These are phyloP conservation scores for Diplodia sapinea DNA, from an alignment of 2,329 filamentous ascomycete genomes.

Conservation along the genomic window DNA sequence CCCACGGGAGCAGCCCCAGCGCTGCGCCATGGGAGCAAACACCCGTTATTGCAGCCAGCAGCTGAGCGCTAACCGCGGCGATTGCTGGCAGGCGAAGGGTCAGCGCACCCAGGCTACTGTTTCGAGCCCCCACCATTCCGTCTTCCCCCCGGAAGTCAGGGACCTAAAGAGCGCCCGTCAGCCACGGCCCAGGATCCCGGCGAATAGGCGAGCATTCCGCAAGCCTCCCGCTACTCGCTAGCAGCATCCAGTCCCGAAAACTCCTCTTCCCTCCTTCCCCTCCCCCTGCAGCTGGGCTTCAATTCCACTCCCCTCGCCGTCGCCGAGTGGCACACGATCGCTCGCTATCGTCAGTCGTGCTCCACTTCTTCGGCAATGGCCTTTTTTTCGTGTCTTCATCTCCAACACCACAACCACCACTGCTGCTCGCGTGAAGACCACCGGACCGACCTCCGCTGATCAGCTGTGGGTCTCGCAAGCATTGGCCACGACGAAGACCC, in stretches of 20 bases:
- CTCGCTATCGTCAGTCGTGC: neutral
- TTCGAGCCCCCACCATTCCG: neutral
- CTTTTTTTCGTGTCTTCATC: too few relatives aligned
- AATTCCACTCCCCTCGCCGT: neutral
- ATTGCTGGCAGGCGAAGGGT: neutral
- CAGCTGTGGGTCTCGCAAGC: neutral
- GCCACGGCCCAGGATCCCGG: neutral
- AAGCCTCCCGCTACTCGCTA: neutral
- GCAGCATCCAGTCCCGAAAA: neutral
- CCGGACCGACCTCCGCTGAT: neutral
- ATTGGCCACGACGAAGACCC: neutral
- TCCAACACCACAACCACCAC: too few relatives aligned
- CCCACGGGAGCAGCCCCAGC: too few relatives aligned
- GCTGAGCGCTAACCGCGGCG: neutral
- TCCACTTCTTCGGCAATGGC: neutral
- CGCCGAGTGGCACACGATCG: neutral
- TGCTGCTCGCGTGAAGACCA: too few relatives aligned
- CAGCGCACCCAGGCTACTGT: neutral
- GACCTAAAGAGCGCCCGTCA: neutral
- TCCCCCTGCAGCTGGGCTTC: neutral
- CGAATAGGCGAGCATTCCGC: constrained; percentile 18
- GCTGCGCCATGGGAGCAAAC: neutral
- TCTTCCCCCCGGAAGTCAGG: neutral
- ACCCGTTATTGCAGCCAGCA: neutral
- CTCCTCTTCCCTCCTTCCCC: neutral